Evolutionary conservation across 192 early-diverging fungal genomes (phyloP).

Genomic region (Dimargaris verticillata): DNA sequence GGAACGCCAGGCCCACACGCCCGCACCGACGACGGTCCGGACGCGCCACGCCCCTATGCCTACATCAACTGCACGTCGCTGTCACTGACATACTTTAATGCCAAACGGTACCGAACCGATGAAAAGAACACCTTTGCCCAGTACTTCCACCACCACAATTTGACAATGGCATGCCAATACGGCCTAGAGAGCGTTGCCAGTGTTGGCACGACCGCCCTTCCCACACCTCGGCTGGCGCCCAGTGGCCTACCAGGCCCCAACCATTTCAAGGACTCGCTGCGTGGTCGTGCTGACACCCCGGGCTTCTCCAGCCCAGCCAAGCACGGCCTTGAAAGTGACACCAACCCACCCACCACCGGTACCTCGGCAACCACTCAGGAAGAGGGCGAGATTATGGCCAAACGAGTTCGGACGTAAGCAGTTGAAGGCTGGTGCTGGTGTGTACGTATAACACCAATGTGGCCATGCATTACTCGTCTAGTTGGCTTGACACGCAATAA

Average conservation of each 20-base stretch:
- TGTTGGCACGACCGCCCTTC: not conserved
- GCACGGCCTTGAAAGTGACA: too few relatives aligned
- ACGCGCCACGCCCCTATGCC: not conserved
- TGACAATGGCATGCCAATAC: not conserved
- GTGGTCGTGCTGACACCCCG: not conserved
- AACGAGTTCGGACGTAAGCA: slow-evolving; percentile 17
- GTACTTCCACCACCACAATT: not conserved
- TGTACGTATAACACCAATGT: slow-evolving; percentile 68
- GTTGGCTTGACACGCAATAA: too few relatives aligned
- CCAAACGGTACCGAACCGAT: slow-evolving; percentile 7
- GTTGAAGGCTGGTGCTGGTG: slow-evolving; percentile 23
- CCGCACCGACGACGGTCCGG: too few relatives aligned
- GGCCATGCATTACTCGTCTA: slow-evolving; percentile 13
- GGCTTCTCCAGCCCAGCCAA: not conserved
- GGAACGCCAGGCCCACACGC: not conserved
- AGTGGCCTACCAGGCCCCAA: too few relatives aligned
- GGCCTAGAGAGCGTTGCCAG: not conserved
- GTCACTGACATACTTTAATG: not conserved
- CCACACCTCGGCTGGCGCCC: too few relatives aligned
- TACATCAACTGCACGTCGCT: not conserved
- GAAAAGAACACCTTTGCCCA: slow-evolving; percentile 1
- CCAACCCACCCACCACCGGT: not conserved
- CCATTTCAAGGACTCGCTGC: too few relatives aligned
- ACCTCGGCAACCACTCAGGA: not conserved
- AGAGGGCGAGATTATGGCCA: slow-evolving; percentile 9